phyloP scores from a whole-genome alignment of 2,329 filamentous ascomycete species.

The Exophiala oligosperma region DNA sequence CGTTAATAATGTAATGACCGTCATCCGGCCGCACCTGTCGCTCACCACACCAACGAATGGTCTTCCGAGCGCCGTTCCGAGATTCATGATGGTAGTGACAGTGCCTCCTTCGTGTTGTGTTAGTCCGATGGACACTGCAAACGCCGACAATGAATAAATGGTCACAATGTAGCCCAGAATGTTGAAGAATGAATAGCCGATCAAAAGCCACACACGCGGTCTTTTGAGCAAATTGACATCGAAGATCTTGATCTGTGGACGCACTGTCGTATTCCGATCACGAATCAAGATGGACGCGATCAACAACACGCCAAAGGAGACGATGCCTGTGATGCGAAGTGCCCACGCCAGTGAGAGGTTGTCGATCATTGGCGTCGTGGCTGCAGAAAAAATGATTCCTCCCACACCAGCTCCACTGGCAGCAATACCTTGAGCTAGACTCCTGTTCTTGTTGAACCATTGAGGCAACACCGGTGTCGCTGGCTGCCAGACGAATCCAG shows the following conservation, averaged over 20 bases:
- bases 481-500: conserved; percentile 31
- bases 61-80: conserved; percentile 50
- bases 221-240: conserved; percentile 27
- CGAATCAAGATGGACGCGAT: conserved; percentile 31
- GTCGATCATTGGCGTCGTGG: conserved; percentile 33
- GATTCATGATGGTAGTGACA: conserved; percentile 47
- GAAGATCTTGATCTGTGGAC: conserved; percentile 28
- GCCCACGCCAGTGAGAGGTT: conserved; percentile 32
- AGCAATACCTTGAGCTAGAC: conserved; percentile 34
- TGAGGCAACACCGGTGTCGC: conserved; percentile 30
- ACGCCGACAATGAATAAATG: conserved; percentile 49
- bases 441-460: conserved; percentile 36
- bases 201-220: conserved; percentile 29
- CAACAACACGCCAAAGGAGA: conserved; percentile 29
- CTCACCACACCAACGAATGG: conserved; percentile 48
- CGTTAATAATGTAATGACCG: conserved; percentile 42
- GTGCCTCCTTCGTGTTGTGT: conserved; percentile 40
- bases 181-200: conserved; percentile 44
- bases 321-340: conserved; percentile 34
- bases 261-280: conserved; percentile 30
- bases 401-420: conserved; percentile 34
- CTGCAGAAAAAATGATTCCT: conserved; percentile 32
- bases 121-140: conserved; percentile 46
- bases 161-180: conserved; percentile 51
- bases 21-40: conserved; percentile 46